Conservation (phyloP, 768 basidiomycete genomes). For the Lepiota venenata region DNA sequence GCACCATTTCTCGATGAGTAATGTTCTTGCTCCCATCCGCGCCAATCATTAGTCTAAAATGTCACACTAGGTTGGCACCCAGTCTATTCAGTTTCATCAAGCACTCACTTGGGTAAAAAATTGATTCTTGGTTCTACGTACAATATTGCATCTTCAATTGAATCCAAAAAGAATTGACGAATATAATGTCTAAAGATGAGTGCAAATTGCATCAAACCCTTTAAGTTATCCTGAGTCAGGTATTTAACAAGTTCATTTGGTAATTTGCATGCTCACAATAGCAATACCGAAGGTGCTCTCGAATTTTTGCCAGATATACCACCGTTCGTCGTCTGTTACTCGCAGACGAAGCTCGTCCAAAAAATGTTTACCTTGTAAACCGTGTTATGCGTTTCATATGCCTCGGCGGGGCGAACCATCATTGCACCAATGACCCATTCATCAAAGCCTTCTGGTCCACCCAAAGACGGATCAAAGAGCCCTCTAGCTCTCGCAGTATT, state of each 20-base stretch:
- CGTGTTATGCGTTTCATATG: conserved; percentile 72
- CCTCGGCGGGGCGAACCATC: conserved; percentile 68
- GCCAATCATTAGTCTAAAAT: conserved; percentile 49
- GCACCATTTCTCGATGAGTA: conserved; percentile 57
- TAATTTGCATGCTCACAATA: conserved; percentile 30
- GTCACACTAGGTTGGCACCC: background rate
- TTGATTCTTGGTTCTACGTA: conserved; percentile 70
- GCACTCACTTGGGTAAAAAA: conserved; percentile 48
- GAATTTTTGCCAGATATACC: conserved; percentile 78
- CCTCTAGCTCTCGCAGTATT: conserved; percentile 50
- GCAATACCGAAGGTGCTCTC: conserved; percentile 47
- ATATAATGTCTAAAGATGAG: conserved; percentile 63
- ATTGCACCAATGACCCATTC: conserved; percentile 56
- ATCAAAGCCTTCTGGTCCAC: conserved; percentile 66
- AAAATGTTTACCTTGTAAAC: conserved; percentile 50
- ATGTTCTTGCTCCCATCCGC: conserved; percentile 54
- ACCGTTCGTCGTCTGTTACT: background rate
- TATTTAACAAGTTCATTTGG: background rate
- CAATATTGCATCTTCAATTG: conserved; percentile 66
- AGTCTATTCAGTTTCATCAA: background rate
- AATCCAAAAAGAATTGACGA: conserved; percentile 56
- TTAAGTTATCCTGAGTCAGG: background rate
- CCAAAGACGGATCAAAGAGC: conserved; percentile 46
- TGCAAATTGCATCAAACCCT: conserved; percentile 46
- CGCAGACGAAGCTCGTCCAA: background rate